phyloP scores from a whole-genome alignment of 2,329 filamentous ascomycete species.

The Epicoccum sorghinum region DNA sequence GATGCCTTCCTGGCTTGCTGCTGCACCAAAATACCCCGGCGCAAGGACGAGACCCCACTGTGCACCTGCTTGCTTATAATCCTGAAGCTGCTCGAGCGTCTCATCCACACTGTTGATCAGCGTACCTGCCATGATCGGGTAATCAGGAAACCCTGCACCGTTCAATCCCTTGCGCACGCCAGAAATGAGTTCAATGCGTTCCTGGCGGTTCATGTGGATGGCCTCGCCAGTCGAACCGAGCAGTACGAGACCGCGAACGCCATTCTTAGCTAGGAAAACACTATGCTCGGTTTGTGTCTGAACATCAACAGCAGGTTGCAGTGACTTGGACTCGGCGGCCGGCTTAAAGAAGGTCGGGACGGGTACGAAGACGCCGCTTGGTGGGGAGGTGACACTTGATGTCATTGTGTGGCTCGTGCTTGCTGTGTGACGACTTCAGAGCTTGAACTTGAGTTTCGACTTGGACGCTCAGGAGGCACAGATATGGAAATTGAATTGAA shows the following conservation, averaged over 20 bases:
- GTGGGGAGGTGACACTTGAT: slow-evolving; percentile 18
- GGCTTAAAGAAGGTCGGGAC: slow-evolving; percentile 70
- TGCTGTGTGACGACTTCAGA: not conserved
- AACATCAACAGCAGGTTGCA: slow-evolving; percentile 62
- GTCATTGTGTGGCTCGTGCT: slow-evolving; percentile 14
- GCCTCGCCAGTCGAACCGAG: slow-evolving; percentile 70
- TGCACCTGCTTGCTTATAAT: slow-evolving; percentile 63
- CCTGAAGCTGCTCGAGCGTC: slow-evolving; percentile 62
- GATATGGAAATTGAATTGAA: not conserved
- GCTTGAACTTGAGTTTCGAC: not conserved
- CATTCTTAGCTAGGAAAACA: slow-evolving; percentile 64
- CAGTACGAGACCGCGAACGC: slow-evolving; percentile 66
- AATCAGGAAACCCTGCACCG: slow-evolving; percentile 61
- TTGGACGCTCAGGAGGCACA: not conserved
- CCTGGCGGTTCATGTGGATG: slow-evolving; percentile 64
- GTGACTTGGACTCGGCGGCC: slow-evolving; percentile 51
- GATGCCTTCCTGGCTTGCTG: slow-evolving; percentile 64
- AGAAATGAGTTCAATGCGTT: slow-evolving; percentile 62
- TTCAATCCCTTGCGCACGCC: slow-evolving; percentile 62
- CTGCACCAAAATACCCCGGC: slow-evolving; percentile 68
- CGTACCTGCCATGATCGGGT: slow-evolving; percentile 68
- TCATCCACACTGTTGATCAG: slow-evolving; percentile 68
- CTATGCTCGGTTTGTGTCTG: slow-evolving; percentile 64
- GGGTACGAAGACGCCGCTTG: slow-evolving; percentile 48
- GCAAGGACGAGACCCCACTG: slow-evolving; percentile 68